Evolutionary conservation across 805 yeast species (phyloP).

Genomic region (Suhomyces sp.): DNA sequence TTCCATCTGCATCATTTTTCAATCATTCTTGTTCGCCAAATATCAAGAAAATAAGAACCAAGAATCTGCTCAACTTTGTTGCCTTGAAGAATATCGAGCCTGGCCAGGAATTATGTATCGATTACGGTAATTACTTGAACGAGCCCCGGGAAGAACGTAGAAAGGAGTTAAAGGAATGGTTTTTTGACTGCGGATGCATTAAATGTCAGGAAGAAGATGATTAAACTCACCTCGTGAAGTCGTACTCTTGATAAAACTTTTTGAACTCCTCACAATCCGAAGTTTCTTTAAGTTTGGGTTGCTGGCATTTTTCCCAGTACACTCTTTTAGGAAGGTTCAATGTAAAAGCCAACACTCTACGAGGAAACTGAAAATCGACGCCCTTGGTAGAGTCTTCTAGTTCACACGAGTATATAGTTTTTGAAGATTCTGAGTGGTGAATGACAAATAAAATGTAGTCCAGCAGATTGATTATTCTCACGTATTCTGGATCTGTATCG

Average conservation of each 20-base stretch:
- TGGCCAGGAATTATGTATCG: slow-evolving; percentile 56
- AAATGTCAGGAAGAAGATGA: slow-evolving; percentile 36
- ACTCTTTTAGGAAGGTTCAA: slow-evolving; percentile 59
- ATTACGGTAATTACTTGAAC: slow-evolving; percentile 52
- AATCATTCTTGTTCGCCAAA: slow-evolving; percentile 68
- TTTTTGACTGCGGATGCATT: slow-evolving; percentile 53
- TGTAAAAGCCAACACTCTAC: slow-evolving; percentile 69
- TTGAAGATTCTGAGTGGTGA: slow-evolving; percentile 18
- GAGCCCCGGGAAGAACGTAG: slow-evolving; percentile 43
- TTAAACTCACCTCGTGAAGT: slow-evolving; percentile 37
- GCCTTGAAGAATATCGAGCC: slow-evolving; percentile 36
- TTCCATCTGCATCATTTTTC: slow-evolving; percentile 63
- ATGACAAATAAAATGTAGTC: slow-evolving; percentile 39
- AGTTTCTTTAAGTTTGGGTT: slow-evolving; percentile 59
- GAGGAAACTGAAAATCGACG: slow-evolving; percentile 79
- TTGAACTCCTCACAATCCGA: slow-evolving; percentile 65
- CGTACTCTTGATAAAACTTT: slow-evolving; percentile 49
- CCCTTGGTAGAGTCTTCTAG: slow-evolving; percentile 27
- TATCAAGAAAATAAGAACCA: slow-evolving; percentile 42
- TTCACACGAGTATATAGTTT: slow-evolving; percentile 17
- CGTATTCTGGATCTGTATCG: slow-evolving; percentile 18
- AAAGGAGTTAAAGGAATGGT: slow-evolving; percentile 50
- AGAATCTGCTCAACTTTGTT: slow-evolving; percentile 40
- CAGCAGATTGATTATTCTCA: slow-evolving; percentile 23
- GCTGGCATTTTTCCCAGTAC: slow-evolving; percentile 77